Evolutionary conservation across 1,139 yeast genomes (phyloP), one percentile per base, ranked within the genome.

Genomic region (Yamadazyma pseudoaaseri): DNA sequence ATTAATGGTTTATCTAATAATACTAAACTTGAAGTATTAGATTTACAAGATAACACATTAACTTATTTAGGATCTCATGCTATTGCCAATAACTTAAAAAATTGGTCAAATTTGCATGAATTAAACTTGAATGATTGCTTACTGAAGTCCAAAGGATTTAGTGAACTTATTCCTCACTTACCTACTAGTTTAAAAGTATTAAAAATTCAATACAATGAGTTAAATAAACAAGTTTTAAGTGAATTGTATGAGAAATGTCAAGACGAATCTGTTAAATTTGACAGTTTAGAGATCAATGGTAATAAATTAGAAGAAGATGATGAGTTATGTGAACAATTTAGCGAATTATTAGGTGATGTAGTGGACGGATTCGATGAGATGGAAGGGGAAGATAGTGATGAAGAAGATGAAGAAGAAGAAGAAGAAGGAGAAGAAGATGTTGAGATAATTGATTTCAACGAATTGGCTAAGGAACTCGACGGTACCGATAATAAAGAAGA

Each of bases 1-100:
- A 70, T 92, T 47, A 76, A 83, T 40, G 97, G 97, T 41, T 74
- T 92, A 49, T 61, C 75, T 31, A 57, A 65, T 42, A 81, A 86
- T 56, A 65, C 68, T 21, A 65, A 74, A 24, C 73, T 92, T 51
- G 71, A 78, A 47, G 76, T 77, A 28, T 65, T 94, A 29, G 98
- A 92, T 60, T 72, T 92, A 49, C 97, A 94, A 67, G 98, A 92
- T 60, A 92, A 92, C 60, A 92, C 98, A 4, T 78, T 92, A 56
- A 92, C 98, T 7, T 64, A 73, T n/a, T 67, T 68, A 35, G 96
- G 96, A n/a, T 84, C 72, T 5, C 42, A 44, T 11, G 55, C 56
- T 26, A 49, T 66, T 42, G 64, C 90, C 16, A 62, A 70, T 27
- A 70, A 71, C 16, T 59, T 90, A 43, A 16, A 46, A 2, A 33